phyloP scores from a whole-genome alignment of 768 basidiomycete genomes.

The Boletus tylopilopsis region DNA sequence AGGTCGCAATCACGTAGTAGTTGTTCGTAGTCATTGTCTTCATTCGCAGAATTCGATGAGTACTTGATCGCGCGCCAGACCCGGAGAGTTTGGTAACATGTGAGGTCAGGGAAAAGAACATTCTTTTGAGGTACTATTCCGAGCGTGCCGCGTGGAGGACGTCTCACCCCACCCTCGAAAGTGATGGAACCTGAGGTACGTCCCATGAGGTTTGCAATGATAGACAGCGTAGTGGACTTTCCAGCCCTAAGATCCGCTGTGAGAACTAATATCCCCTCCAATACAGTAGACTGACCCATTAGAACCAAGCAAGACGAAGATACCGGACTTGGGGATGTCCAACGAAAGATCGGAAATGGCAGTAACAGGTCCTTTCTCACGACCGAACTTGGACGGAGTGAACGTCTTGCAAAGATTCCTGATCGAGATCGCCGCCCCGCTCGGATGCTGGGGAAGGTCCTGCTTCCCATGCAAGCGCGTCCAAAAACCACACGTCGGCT shows the following conservation, averaged over 20 bases:
- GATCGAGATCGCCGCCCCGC: constrained; percentile 56
- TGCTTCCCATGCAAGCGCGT: constrained; percentile 17
- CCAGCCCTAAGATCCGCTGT: constrained; percentile 50
- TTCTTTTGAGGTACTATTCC: constrained; percentile 85
- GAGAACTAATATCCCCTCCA: neutral
- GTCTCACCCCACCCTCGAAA: constrained; percentile 48
- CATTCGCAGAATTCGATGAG: constrained; percentile 37
- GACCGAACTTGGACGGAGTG: constrained; percentile 44
- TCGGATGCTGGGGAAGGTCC: constrained; percentile 28
- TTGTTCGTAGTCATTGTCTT: constrained; percentile 58
- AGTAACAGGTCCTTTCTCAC: constrained; percentile 46
- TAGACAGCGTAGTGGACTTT: constrained; percentile 69
- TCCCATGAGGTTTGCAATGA: constrained; percentile 60
- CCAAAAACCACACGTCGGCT: constrained; percentile 31
- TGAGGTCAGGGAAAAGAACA: constrained; percentile 72
- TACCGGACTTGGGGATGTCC: constrained; percentile 66
- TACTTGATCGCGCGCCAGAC: constrained; percentile 74
- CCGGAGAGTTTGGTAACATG: constrained; percentile 67
- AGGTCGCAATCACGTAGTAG: constrained; percentile 71
- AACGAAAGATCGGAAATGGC: constrained; percentile 66
- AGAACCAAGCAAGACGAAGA: constrained; percentile 74
- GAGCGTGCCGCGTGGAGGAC: constrained; percentile 59
- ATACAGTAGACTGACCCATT: constrained; percentile 54
- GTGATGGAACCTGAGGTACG: constrained; percentile 55
- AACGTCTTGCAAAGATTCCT: constrained; percentile 59